These are phyloP conservation scores for Takashimella tepidaria DNA, from an alignment of 1,284 basidiomycete species.

Conservation along the genomic window DNA sequence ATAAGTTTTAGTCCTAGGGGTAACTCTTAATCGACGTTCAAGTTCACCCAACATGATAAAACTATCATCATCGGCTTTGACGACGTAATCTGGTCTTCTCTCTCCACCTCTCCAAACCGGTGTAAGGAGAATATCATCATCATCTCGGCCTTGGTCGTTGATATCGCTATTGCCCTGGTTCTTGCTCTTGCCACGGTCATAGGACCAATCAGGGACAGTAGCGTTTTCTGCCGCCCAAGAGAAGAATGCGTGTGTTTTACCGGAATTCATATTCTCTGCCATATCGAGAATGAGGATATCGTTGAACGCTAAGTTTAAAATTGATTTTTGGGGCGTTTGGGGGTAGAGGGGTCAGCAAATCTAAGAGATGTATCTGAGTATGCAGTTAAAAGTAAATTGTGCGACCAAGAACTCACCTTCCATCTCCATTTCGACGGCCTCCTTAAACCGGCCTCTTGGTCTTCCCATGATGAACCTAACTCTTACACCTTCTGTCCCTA, in stretches of 20 bases:
- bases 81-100: slow-evolving; percentile 71
- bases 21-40: slow-evolving; percentile 71
- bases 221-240: slow-evolving; percentile 73
- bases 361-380: background rate
- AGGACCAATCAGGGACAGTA: slow-evolving; percentile 64
- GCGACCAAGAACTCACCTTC: slow-evolving; percentile 61
- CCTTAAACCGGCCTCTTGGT: slow-evolving; percentile 72
- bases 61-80: slow-evolving; percentile 90
- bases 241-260: slow-evolving; percentile 52
- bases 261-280: slow-evolving; percentile 52
- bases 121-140: slow-evolving; percentile 9
- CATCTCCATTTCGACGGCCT: slow-evolving; percentile 79
- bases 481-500: slow-evolving; percentile 75
- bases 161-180: too few relatives aligned
- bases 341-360: slow-evolving; percentile 3
- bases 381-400: too few relatives aligned
- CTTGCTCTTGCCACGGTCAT: slow-evolving; percentile 10
- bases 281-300: slow-evolving; percentile 53
- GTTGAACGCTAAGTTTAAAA: slow-evolving; percentile 57
- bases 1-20: slow-evolving; percentile 70
- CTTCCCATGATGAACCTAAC: slow-evolving; percentile 88
- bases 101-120: slow-evolving; percentile 31
- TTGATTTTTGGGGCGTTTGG: too few relatives aligned
- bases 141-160: too few relatives aligned
- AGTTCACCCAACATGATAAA: slow-evolving; percentile 91